A percentile compares a stretch with the other conserved stretches of the same genome.
Evolutionary conservation across 495 filamentous ascomycete genomes (phyloP).

Genomic region (Talaromyces adpressus): DNA sequence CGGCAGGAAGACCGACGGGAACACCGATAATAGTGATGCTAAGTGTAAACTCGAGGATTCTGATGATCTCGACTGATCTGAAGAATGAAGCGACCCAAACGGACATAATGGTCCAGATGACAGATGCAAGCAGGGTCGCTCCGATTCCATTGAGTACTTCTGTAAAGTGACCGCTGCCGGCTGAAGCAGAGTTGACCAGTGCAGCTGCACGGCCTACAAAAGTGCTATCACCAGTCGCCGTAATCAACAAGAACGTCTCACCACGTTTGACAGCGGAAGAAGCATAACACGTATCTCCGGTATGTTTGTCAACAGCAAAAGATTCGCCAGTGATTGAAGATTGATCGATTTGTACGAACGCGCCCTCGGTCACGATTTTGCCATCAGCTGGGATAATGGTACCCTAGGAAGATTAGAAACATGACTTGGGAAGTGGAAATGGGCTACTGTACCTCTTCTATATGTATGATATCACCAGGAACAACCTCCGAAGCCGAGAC

Average conservation of each 20-base stretch:
- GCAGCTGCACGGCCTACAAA: conserved; percentile 86
- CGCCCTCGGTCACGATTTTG: conserved; percentile 68
- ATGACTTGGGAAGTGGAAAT: background rate
- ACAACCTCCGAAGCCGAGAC: conserved; percentile 74
- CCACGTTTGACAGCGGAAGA: conserved; percentile 89
- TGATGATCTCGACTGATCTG: conserved; percentile 67
- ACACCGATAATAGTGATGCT: conserved; percentile 90
- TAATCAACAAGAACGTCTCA: conserved; percentile 72
- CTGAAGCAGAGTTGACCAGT: conserved; percentile 67
- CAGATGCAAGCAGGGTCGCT: conserved; percentile 64
- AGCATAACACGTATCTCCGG: conserved; percentile 69
- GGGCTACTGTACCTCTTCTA: conserved; percentile 57
- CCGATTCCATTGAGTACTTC: conserved; percentile 81
- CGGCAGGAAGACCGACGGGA: conserved; percentile 88
- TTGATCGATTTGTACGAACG: conserved; percentile 86
- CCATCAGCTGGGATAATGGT: conserved; percentile 89
- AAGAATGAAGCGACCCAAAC: conserved; percentile 87
- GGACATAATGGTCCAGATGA: conserved; percentile 69
- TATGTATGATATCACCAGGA: conserved; percentile 80
- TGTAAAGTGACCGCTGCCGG: conserved; percentile 77
- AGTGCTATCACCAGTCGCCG: conserved; percentile 77
- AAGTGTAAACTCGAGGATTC: conserved; percentile 73
- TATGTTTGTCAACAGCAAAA: conserved; percentile 81
- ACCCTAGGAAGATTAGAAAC: conserved; percentile 35
- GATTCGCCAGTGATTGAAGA: conserved; percentile 90